Conservation (phyloP, 2,329 filamentous ascomycete genomes). For the Elsinoe australis region DNA sequence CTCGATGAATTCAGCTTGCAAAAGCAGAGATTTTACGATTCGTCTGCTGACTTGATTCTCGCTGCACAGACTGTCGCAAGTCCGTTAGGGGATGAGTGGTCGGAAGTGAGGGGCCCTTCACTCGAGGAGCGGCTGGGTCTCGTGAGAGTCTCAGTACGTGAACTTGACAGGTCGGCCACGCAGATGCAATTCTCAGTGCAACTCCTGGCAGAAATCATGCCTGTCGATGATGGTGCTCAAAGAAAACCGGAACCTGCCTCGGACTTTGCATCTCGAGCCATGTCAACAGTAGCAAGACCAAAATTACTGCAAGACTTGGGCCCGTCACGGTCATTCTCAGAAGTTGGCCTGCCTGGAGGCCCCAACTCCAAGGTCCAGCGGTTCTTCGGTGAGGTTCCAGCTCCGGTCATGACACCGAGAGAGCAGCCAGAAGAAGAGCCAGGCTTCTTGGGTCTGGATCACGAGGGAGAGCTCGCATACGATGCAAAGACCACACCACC, state of each 20-base stretch:
- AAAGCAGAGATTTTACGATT: slow-evolving; percentile 91
- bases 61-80: slow-evolving; percentile 87
- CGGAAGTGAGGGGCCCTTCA: slow-evolving; percentile 81
- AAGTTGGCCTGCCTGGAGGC: slow-evolving; percentile 33
- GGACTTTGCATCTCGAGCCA: slow-evolving; percentile 26
- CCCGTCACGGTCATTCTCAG: slow-evolving; percentile 59
- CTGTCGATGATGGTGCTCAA: slow-evolving; percentile 33
- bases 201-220: slow-evolving; percentile 74
- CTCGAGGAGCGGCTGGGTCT: slow-evolving; percentile 78
- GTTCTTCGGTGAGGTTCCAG: slow-evolving; percentile 47
- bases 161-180: slow-evolving; percentile 77
- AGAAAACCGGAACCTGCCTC: slow-evolving; percentile 22
- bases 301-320: slow-evolving; percentile 45
- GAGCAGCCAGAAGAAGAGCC: slow-evolving; percentile 60
- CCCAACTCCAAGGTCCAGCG: slow-evolving; percentile 44
- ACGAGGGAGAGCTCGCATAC: slow-evolving; percentile 83
- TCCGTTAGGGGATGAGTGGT: slow-evolving; percentile 90
- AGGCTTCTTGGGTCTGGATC: slow-evolving; percentile 75
- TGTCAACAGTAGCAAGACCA: slow-evolving; percentile 41
- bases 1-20: slow-evolving; percentile 79
- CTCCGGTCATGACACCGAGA: slow-evolving; percentile 34
- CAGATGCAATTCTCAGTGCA: slow-evolving; percentile 85
- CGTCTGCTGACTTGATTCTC: slow-evolving; percentile 79
- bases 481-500: slow-evolving; percentile 71
- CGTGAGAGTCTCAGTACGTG: slow-evolving; percentile 67